Conservation (phyloP, 2,329 filamentous ascomycete genomes). For the Trichoderma sp. region DNA sequence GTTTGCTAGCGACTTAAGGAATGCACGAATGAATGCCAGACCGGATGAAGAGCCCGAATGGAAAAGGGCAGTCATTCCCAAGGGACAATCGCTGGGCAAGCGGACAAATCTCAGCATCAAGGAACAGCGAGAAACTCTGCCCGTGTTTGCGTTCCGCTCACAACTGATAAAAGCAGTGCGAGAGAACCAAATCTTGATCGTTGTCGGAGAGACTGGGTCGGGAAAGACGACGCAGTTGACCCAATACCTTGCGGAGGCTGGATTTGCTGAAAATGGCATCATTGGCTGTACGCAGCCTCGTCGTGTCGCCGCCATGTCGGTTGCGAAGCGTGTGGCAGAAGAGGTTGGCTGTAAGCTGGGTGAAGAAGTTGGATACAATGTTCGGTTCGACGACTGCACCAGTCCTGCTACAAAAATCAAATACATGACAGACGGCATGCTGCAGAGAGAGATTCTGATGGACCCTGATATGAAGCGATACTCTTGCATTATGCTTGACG, state of each 20-base stretch:
- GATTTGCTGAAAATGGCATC: slow-evolving; percentile 83
- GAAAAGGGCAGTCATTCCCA: slow-evolving; percentile 81
- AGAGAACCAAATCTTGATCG: slow-evolving; percentile 89
- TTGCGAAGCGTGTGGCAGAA: slow-evolving; percentile 93
- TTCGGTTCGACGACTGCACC: slow-evolving; percentile 95
- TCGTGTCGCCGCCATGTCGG: slow-evolving; percentile 96
- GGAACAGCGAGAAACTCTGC: slow-evolving; percentile 86
- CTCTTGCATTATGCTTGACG: slow-evolving; percentile 96
- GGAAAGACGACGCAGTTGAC: slow-evolving; percentile 97
- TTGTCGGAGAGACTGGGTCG: slow-evolving; percentile 95
- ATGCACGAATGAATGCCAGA: slow-evolving; percentile 62
- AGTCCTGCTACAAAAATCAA: slow-evolving; percentile 90
- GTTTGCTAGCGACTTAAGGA: slow-evolving; percentile 85
- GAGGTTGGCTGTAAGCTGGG: slow-evolving; percentile 92
- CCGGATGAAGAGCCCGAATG: slow-evolving; percentile 82
- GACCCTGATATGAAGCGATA: slow-evolving; percentile 89
- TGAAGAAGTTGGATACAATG: slow-evolving; percentile 93
- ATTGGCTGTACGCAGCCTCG: slow-evolving; percentile 97
- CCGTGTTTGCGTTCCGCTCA: slow-evolving; percentile 85
- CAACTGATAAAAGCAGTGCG: slow-evolving; percentile 85
- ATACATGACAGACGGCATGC: slow-evolving; percentile 99
- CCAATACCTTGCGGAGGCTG: slow-evolving; percentile 91
- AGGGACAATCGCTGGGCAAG: slow-evolving; percentile 80
- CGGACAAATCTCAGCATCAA: slow-evolving; percentile 92
- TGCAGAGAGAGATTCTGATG: slow-evolving; percentile 90